These are phyloP conservation scores for Leccinum sublutescens DNA, from an alignment of 768 basidiomycete genomes.

Conservation along the genomic window DNA sequence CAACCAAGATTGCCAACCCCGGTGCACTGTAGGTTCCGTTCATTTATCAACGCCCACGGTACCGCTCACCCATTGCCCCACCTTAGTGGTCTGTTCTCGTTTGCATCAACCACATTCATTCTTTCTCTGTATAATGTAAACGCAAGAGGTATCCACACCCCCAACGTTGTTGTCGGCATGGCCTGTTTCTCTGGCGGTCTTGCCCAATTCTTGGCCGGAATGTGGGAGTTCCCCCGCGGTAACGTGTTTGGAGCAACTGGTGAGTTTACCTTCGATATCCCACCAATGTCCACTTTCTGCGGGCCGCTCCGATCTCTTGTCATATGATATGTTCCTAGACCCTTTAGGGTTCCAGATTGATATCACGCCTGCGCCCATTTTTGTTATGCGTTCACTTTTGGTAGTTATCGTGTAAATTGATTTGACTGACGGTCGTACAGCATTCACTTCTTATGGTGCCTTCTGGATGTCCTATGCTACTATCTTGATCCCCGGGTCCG, in stretches of 20 bases:
- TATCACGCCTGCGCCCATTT: neutral
- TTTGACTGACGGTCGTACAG: slow-evolving; percentile 33
- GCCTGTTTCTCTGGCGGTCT: slow-evolving; percentile 83
- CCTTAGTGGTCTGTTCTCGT: slow-evolving; percentile 71
- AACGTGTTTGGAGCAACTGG: slow-evolving; percentile 74
- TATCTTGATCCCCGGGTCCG: slow-evolving; percentile 68
- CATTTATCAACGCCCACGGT: neutral
- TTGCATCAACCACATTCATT: slow-evolving; percentile 81
- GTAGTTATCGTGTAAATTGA: neutral
- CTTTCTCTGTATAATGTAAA: slow-evolving; percentile 71
- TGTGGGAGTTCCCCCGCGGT: slow-evolving; percentile 79
- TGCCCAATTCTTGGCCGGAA: slow-evolving; percentile 82
- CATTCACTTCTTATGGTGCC: slow-evolving; percentile 80
- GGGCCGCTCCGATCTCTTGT: neutral
- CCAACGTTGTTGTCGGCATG: slow-evolving; percentile 84
- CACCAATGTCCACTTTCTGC: neutral
- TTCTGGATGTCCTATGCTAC: slow-evolving; percentile 87
- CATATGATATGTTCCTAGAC: neutral
- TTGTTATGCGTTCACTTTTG: neutral
- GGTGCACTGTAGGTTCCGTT: slow-evolving; percentile 30
- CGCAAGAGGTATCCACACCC: slow-evolving; percentile 48
- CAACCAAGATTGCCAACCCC: slow-evolving; percentile 55
- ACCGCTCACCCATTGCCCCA: neutral
- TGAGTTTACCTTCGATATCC: slow-evolving; percentile 32
- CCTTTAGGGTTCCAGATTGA: too few relatives aligned